Percentiles rank a stretch among this genome's conserved stretches.
Evolutionary conservation across 495 filamentous ascomycete species (phyloP).

Genomic region (Cryomyces minteri): DNA sequence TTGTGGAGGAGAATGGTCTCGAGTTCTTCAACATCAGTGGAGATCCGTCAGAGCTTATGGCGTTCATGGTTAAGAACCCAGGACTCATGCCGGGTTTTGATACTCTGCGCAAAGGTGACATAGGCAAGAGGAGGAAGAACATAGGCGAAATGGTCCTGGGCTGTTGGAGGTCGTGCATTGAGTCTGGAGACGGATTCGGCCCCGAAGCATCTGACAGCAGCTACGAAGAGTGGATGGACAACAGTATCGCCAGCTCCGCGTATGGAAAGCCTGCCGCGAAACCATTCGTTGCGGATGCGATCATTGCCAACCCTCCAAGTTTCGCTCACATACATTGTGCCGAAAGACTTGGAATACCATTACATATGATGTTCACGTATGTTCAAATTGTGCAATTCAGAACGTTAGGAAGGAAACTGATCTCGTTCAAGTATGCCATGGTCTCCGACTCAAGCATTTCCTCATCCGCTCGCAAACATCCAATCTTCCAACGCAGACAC

Average conservation of each 20-base stretch:
- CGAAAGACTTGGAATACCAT: constrained; percentile 37
- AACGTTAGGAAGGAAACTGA: neutral
- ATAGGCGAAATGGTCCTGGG: constrained; percentile 44
- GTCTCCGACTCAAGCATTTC: constrained; percentile 33
- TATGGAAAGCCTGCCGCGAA: constrained; percentile 6
- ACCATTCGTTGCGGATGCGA: constrained; percentile 46
- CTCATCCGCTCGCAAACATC: constrained; percentile 38
- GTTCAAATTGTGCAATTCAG: neutral
- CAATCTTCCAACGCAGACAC: constrained; percentile 26
- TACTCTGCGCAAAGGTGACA: constrained; percentile 19
- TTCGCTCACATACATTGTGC: constrained; percentile 51
- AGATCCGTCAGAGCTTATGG: constrained; percentile 44
- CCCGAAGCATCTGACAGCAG: constrained; percentile 9
- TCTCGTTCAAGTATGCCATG: constrained; percentile 29
- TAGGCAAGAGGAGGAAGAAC: constrained; percentile 18
- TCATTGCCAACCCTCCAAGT: constrained; percentile 49
- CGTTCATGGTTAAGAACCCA: constrained; percentile 29
- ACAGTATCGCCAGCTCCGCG: neutral
- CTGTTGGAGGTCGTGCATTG: constrained; percentile 45
- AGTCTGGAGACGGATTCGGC: constrained; percentile 24
- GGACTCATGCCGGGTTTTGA: constrained; percentile 26
- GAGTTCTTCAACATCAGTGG: constrained; percentile 50
- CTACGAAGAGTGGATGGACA: constrained; percentile 10
- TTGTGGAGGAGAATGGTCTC: constrained; percentile 32
- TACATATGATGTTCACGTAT: constrained; percentile 47